phyloP scores from a whole-genome alignment of 805 yeast species.

The Ogataea wickerhamii region DNA sequence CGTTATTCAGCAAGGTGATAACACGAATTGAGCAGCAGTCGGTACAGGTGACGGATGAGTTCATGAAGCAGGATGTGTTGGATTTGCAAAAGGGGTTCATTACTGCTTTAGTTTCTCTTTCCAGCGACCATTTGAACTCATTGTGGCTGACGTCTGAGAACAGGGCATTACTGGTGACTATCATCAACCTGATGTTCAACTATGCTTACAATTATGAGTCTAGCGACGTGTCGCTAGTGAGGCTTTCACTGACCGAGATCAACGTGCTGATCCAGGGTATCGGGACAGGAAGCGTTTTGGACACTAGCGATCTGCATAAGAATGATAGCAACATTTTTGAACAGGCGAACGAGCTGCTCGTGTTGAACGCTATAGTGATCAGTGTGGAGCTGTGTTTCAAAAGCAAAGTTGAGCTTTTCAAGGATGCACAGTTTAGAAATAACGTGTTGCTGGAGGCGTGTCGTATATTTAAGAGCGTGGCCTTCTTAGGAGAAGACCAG shows the following conservation, averaged over 20 bases:
- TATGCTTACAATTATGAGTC: constrained; percentile 51
- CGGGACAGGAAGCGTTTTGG: constrained; percentile 67
- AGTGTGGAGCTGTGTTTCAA: constrained; percentile 80
- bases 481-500: constrained; percentile 30
- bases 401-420: constrained; percentile 56
- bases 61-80: constrained; percentile 52
- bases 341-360: constrained; percentile 66
- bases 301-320: constrained; percentile 51
- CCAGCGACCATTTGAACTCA: constrained; percentile 76
- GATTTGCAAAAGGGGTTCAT: constrained; percentile 68
- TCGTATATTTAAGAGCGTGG: constrained; percentile 61
- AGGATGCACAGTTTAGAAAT: constrained; percentile 76
- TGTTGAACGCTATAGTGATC: constrained; percentile 62
- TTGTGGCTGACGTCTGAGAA: constrained; percentile 65
- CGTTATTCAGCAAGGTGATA: constrained; percentile 66
- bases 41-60: constrained; percentile 29
- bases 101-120: constrained; percentile 62
- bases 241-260: constrained; percentile 65
- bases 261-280: constrained; percentile 58
- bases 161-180: constrained; percentile 52
- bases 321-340: constrained; percentile 47
- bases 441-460: constrained; percentile 70
- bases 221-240: constrained; percentile 64
- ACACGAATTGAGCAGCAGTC: constrained; percentile 28
- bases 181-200: constrained; percentile 61